Base-by-base conservation (phyloP, 148 eudicot genomes). In the Spergularia marina region DNA sequence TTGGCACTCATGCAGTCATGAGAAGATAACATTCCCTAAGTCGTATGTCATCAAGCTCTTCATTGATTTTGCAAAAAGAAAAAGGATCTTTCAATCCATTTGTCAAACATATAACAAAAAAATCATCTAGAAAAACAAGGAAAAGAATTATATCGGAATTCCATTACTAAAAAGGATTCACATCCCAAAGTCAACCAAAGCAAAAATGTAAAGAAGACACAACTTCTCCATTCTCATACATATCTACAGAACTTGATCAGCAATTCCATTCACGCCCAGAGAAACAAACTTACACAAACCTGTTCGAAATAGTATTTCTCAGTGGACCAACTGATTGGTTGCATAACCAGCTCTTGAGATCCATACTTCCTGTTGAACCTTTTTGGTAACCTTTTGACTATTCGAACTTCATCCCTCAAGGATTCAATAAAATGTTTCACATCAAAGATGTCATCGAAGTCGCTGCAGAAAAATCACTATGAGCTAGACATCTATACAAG, bases 281-380 rank as follows among this genome's bases (percentile, higher is more conserved):
- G 60, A 11, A 53, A 30, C 21, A 53, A 53, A 36, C 40, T 70
- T 30, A 23, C 60, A 80, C 80, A 76, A 49, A 94, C 98, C 97
- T 95, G 97, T 76, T 92, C 77, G 75, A 91, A 74, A 82, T 95
- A 95, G 82, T 95, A 95, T 49, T 87, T 88, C 80, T 90, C 96
- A 80, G 77, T 89, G 44, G 98, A 94, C 98, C 97, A 94, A 89
- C 98, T 94, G 70, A 94, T 84, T 17, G 98, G 98, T 79, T 91
- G 96, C 96, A 91, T 91, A 62, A 83, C 84, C 49, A 90, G 76
- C 36, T 82, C 87, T 74, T 83, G 91, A 71, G 82, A 82, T 71
- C 90, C 92, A 79, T 85, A 82, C 80, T 84, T 89, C 74, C 77
- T 78, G 53, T 77, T 83, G 76, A 84, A 89, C 81, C 81, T 90